phyloP scores from a whole-genome alignment of 164 flowering plant species.

The Vitis rotundifolia region DNA sequence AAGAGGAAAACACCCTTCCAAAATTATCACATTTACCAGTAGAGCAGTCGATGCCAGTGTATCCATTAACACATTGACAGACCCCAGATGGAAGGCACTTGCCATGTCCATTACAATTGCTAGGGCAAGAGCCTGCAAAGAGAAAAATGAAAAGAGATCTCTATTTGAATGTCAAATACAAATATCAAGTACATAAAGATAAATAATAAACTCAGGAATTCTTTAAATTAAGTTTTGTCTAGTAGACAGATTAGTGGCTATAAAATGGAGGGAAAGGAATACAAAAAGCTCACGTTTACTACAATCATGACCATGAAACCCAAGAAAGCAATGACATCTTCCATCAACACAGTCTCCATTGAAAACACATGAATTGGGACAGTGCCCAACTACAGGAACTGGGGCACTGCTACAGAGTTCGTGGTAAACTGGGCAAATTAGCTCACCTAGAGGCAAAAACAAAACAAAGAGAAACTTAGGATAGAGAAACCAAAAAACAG shows the following conservation, averaged over 20 bases:
- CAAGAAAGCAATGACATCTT: constrained; percentile 82
- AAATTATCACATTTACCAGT: constrained; percentile 56
- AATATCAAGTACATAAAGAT: background rate
- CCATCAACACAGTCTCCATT: constrained; percentile 93
- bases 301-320: constrained; percentile 90
- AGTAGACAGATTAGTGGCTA: background rate
- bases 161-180: background rate
- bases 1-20: background rate
- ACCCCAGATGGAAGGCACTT: constrained; percentile 71
- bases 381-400: constrained; percentile 51
- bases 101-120: constrained; percentile 76
- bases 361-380: constrained; percentile 75
- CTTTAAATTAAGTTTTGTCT: background rate
- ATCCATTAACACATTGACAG: constrained; percentile 82
- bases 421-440: constrained; percentile 86
- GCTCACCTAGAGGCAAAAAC: constrained; percentile 55
- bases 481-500: background rate
- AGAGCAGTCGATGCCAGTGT: constrained; percentile 91
- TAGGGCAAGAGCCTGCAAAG: constrained; percentile 79
- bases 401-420: constrained; percentile 69
- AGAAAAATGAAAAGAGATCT: background rate
- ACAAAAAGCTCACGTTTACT: constrained; percentile 64
- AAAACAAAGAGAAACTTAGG: background rate
- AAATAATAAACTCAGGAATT: background rate
- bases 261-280: background rate